phyloP scores from a whole-genome alignment of 305 asterid species.

The Rubia balearica region DNA sequence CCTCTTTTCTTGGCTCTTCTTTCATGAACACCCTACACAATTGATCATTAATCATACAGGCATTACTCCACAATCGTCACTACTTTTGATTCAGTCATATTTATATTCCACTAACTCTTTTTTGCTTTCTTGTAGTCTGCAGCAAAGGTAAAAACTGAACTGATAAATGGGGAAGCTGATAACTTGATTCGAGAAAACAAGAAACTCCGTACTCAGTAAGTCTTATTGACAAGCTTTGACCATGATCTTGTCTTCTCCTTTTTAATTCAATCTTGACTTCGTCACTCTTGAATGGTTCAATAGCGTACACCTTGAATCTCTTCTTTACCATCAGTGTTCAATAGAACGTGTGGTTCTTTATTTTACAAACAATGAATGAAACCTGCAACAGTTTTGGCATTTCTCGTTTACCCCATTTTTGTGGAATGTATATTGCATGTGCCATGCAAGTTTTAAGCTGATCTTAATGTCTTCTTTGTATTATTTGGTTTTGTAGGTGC shows the following conservation, averaged over 20 bases:
- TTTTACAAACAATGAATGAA: neutral
- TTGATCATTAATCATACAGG: neutral
- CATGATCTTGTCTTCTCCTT: slow-evolving; percentile 10
- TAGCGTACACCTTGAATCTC: neutral
- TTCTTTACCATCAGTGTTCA: neutral
- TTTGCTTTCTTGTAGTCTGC: slow-evolving; percentile 35
- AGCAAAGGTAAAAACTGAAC: slow-evolving; percentile 23
- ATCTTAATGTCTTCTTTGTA: slow-evolving; percentile 9
- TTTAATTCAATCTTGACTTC: neutral
- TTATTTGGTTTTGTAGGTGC: slow-evolving; percentile 42
- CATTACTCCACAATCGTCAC: neutral
- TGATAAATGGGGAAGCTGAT: slow-evolving; percentile 33
- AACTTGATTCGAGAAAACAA: slow-evolving; percentile 38
- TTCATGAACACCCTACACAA: neutral
- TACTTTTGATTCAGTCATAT: neutral
- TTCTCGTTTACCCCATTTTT: neutral
- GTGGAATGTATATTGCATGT: slow-evolving; percentile 2
- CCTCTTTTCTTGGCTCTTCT: neutral
- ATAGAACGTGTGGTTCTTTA: neutral
- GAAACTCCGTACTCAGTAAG: slow-evolving; percentile 51
- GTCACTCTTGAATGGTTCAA: neutral
- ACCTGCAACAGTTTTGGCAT: neutral
- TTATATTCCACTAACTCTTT: slow-evolving; percentile 12
- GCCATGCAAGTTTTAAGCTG: neutral
- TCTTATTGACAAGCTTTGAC: neutral